Evolutionary conservation across 208 protist genomes (phyloP).

Genomic region (Trypanosoma boissoni): DNA sequence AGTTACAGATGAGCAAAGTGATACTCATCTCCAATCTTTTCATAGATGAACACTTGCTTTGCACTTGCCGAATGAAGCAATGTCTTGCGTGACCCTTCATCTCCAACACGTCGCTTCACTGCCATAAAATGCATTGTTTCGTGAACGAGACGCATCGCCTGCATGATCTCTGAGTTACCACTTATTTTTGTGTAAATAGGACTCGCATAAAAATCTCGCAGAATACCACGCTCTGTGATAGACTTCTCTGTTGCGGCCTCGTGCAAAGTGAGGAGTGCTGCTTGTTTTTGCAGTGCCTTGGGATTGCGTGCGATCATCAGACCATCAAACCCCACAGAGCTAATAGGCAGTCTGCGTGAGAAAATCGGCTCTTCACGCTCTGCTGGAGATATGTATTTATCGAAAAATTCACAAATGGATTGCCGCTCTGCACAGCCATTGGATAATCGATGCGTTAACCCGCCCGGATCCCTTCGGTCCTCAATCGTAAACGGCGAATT

Average conservation of each 20-base stretch:
- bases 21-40: slow-evolving; percentile 62
- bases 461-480: slow-evolving; percentile 51
- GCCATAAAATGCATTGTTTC: slow-evolving; percentile 64
- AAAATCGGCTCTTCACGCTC: slow-evolving; percentile 45
- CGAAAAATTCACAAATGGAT: slow-evolving; percentile 60
- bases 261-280: slow-evolving; percentile 59
- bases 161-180: slow-evolving; percentile 21
- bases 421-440: slow-evolving; percentile 44
- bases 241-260: slow-evolving; percentile 32
- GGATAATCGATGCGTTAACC: slow-evolving; percentile 47
- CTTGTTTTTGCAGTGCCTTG: slow-evolving; percentile 4
- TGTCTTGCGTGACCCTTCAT: slow-evolving; percentile 1
- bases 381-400: slow-evolving; percentile 32
- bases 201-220: slow-evolving; percentile 60
- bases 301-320: slow-evolving; percentile 31
- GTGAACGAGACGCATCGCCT: slow-evolving; percentile 27
- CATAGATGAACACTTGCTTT: slow-evolving; percentile 60
- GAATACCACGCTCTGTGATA: slow-evolving; percentile 47
- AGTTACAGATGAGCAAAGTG: slow-evolving; percentile 33
- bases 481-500: slow-evolving; percentile 61
- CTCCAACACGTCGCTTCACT: slow-evolving; percentile 25
- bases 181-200: slow-evolving; percentile 38
- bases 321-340: slow-evolving; percentile 53
- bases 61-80: slow-evolving; percentile 32
- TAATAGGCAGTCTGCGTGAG: slow-evolving; percentile 54